These are phyloP conservation scores for Phaeosphaeria sp. DNA, from an alignment of 2,329 filamentous ascomycete species.

Conservation along the genomic window DNA sequence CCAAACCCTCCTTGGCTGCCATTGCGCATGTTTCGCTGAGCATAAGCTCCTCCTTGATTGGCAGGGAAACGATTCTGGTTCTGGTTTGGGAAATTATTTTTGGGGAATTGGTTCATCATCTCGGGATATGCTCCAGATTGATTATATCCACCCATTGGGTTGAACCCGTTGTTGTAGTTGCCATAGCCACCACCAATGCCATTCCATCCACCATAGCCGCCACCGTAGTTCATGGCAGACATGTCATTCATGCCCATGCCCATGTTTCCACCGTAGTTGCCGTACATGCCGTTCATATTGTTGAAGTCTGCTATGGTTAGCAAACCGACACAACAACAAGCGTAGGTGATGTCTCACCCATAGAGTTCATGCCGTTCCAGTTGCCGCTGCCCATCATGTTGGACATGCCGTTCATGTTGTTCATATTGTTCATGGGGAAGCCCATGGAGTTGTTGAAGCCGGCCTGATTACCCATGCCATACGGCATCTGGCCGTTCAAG, in stretches of 20 bases:
- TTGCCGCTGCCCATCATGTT: slow-evolving; percentile 61
- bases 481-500: slow-evolving; percentile 37
- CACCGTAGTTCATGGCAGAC: slow-evolving; percentile 69
- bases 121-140: slow-evolving; percentile 57
- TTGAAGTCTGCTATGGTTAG: slow-evolving; percentile 39
- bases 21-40: slow-evolving; percentile 49
- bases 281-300: slow-evolving; percentile 78
- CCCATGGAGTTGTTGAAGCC: slow-evolving; percentile 64
- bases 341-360: slow-evolving; percentile 72
- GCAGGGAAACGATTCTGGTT: slow-evolving; percentile 80
- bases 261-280: slow-evolving; percentile 72
- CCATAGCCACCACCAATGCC: slow-evolving; percentile 76
- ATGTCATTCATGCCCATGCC: slow-evolving; percentile 81
- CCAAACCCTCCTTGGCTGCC: slow-evolving; percentile 49
- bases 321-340: neutral
- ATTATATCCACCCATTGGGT: slow-evolving; percentile 61
- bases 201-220: slow-evolving; percentile 71
- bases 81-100: slow-evolving; percentile 69
- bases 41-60: slow-evolving; percentile 64
- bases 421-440: slow-evolving; percentile 58
- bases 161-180: slow-evolving; percentile 55
- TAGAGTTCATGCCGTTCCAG: slow-evolving; percentile 75
- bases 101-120: slow-evolving; percentile 62
- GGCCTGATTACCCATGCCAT: slow-evolving; percentile 37
- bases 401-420: slow-evolving; percentile 53